Base-by-base conservation (phyloP, 2,329 filamentous ascomycete species). In the Aureobasidium subglaciale region DNA sequence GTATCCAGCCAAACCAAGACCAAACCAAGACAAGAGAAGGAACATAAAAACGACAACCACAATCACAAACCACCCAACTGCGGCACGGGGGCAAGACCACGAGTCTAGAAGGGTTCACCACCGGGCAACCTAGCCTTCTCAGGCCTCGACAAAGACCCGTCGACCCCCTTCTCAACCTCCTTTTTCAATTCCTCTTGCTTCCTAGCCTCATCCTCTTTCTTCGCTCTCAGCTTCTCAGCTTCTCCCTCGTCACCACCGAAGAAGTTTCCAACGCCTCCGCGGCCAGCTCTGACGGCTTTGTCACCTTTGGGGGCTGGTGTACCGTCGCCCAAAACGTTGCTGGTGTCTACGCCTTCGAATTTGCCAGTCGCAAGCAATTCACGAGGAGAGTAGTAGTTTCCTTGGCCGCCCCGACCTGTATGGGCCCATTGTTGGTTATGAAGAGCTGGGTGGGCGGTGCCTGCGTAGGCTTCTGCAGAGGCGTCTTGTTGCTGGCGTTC, bases 241-340 rank as follows among this genome's bases (percentile, higher is more conserved):
- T 63, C 63, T 27, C 57, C 60, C 54, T 70, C 70, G 59, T 63
- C 60, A 11, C 63, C 64, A 22, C 59, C 75, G n/a, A 70, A 64
- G 58, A 71, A 74, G 53, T 77, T 77, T 3, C 75, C 75, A n/a
- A 73, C 73, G 6, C 75, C 75, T 25, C 75, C 75, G 42, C 74
- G 63, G 1, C 75, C 75, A 22, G n/a, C n/a, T n/a, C n/a, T n/a
- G n/a, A n/a, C n/a, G n/a, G n/a, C 16, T 16, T 24, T 11, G 15
- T 40, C 49, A 10, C 13, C 5, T 10, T 16, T 20, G 18, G 56
- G 56, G 22, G 37, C 37, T 25, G 56, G 56, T 25, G 56, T 57
- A 1, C 56, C 49, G 49, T 63, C 62, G 6, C 62, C 61, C 22
- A 63, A 45, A n/a, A 64, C 59, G 35, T 62, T 61, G 48, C 59